Percentiles rank a stretch among this genome's conserved stretches.
These are phyloP conservation scores for Crassisporium funariophilum DNA, from an alignment of 768 basidiomycete genomes.

Conservation along the genomic window DNA sequence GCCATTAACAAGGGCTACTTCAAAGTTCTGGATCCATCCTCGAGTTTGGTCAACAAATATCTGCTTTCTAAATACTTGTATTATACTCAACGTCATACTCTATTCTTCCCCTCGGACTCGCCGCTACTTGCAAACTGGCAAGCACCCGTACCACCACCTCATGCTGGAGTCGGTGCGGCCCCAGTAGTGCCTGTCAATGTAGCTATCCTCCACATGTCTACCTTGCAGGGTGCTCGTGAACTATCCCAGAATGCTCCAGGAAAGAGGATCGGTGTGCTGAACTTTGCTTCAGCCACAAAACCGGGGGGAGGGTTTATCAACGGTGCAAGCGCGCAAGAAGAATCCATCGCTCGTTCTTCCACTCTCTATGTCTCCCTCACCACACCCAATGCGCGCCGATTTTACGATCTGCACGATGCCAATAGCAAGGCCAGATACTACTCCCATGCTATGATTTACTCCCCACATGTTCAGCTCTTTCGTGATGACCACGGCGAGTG, in stretches of 20 bases:
- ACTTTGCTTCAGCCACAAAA: conserved; percentile 69
- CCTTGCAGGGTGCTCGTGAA: conserved; percentile 55
- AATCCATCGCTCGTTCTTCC: conserved; percentile 71
- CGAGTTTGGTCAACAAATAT: conserved; percentile 9
- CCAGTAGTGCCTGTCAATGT: conserved; percentile 28
- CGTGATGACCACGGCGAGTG: conserved; percentile 58
- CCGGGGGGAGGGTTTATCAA: conserved; percentile 70
- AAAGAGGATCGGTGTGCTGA: conserved; percentile 59
- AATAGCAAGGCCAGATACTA: conserved; percentile 57
- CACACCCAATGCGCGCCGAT: conserved; percentile 50
- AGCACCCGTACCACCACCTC: conserved; percentile 10
- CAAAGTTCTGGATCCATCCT: conserved; percentile 8
- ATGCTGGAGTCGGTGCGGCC: conserved; percentile 3
- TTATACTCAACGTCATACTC: conserved; percentile 42
- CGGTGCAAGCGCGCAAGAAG: conserved; percentile 56
- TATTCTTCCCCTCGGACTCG: conserved; percentile 56
- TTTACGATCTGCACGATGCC: conserved; percentile 57
- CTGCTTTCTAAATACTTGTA: conserved; percentile 25
- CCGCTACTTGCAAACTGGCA: conserved; percentile 21
- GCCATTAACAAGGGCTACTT: conserved; percentile 22
- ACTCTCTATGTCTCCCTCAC: conserved; percentile 64
- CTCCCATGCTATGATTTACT: conserved; percentile 71
- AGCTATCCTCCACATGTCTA: conserved; percentile 57
- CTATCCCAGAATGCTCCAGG: conserved; percentile 23
- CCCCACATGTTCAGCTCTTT: conserved; percentile 57